Evolutionary conservation across 345 rosid species (phyloP).

Genomic region (sweet orange (Citrus sinensis)): DVS_A1.0 CM039161.1:21782001-21782500

Average conservation of each 20-base stretch:
- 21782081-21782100: neutral
- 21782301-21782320: neutral
- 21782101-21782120: neutral
- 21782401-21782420: slow-evolving; percentile 66
- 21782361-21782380: slow-evolving; percentile 93
- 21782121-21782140: neutral
- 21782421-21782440: neutral
- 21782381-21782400: slow-evolving; percentile 67
- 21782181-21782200: slow-evolving; percentile 3
- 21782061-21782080: neutral
- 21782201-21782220: slow-evolving; percentile 83
- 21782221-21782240: slow-evolving; percentile 91
- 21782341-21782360: slow-evolving; percentile 79
- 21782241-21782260: slow-evolving; percentile 90
- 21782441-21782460: neutral
- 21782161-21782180: neutral
- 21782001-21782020: neutral
- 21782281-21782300: neutral
- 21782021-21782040: neutral
- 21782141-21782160: neutral
- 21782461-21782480: neutral
- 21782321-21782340: slow-evolving; percentile 10
- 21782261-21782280: neutral
- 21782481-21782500: slow-evolving; percentile 2
- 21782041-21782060: neutral